phyloP scores from a whole-genome alignment of 192 early-diverging fungal genomes.

The Dissophora ornata region DNA sequence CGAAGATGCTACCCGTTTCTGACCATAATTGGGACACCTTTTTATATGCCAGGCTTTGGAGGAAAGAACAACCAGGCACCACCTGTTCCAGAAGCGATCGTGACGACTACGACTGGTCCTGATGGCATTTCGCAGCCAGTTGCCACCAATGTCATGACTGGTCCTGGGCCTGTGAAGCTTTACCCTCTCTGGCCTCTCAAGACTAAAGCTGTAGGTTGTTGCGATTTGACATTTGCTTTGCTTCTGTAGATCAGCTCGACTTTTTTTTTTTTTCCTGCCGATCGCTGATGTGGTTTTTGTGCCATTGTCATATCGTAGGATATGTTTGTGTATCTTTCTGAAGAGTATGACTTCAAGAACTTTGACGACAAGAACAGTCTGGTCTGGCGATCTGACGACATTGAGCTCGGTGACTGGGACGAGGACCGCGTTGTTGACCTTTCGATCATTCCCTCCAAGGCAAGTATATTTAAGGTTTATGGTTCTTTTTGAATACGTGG shows the following conservation, averaged over 20 bases:
- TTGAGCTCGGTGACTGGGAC: constrained; percentile 56
- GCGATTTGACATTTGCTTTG: background rate
- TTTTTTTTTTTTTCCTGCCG: background rate
- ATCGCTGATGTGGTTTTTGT: background rate
- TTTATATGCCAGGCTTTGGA: constrained; percentile 11
- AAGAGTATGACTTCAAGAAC: constrained; percentile 56
- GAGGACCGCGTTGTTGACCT: constrained; percentile 57
- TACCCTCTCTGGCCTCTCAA: constrained; percentile 37
- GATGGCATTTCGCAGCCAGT: constrained; percentile 17
- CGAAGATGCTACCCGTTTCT: too few species aligned
- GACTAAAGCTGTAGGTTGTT: constrained; percentile 24
- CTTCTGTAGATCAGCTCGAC: background rate
- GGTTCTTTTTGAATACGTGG: background rate
- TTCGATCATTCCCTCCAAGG: constrained; percentile 58
- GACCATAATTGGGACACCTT: background rate
- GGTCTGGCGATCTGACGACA: constrained; percentile 54
- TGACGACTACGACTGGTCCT: constrained; percentile 8
- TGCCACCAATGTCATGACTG: background rate
- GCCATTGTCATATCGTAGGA: constrained; percentile 39
- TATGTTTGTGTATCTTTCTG: constrained; percentile 61
- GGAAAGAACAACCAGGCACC: constrained; percentile 13
- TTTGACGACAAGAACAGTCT: constrained; percentile 55
- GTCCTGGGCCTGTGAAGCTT: constrained; percentile 12
- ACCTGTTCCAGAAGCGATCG: constrained; percentile 13
- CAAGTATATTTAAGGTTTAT: constrained; percentile 13